Base-by-base conservation (phyloP, 2,329 filamentous ascomycete genomes). In the Xylaria sp. region DNA sequence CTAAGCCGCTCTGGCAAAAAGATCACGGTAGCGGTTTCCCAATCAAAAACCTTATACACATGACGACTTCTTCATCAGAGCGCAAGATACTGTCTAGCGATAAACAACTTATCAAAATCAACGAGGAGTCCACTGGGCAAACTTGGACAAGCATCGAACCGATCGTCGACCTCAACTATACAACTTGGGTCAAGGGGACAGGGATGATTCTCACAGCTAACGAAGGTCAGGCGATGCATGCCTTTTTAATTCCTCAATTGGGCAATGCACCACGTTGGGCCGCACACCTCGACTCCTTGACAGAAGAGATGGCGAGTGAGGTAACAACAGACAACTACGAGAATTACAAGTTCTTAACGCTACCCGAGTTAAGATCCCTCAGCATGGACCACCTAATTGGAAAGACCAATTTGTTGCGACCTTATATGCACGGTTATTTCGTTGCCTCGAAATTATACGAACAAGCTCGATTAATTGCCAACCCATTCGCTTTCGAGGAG, bases 341-440 rank as follows among this genome's bases (percentile, higher is more conserved):
- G 81, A 98, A 99, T 81, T 98, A 95, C 88, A 99, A 98, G 82
- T 99, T 99, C 87, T 85, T 99, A 77, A 97, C 95, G 1, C 80
- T 93, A 69, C 89, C 93, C 50, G 94, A 99, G 79, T 85, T 99
- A 61, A 92, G 92, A 74, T 89, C 91, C 41, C 87, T 99, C 72
- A 97, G 93, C 78, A 81, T 99, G 76, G 91, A 93, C 61, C 95
- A 98, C 78, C 85, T 99, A 56, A 87, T 99, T 65, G 95, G 95
- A 72, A 94, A 93, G 74, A 97, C 94, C 32, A 96, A 93, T 76
- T 83, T 98, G 23, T 84, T 99, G 46, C 88, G 95, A 52, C 96
- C 96, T 50, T 99, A 99, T 78, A 99, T 99, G 97, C 96, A 99
- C 79, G 97, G 96, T 74, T 98, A 96, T 85, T 99, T 99, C 82